A percentile compares a stretch with the other conserved stretches of the same genome.
phyloP scores from a whole-genome alignment of 1,284 basidiomycete species.

The Bjerkandera adusta region DNA sequence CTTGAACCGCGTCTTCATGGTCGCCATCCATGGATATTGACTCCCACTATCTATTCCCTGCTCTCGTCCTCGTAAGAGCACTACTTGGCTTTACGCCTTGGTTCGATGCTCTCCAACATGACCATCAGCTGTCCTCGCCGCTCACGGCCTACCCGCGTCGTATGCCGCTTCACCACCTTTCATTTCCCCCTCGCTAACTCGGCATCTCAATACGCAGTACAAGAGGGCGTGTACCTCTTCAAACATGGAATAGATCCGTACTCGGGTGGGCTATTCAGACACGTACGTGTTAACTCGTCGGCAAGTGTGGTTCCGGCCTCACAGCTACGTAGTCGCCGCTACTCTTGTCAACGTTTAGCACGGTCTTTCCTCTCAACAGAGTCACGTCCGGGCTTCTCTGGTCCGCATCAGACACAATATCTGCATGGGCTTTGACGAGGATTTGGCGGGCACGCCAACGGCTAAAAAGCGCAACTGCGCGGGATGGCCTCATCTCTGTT shows the following conservation, averaged over 20 bases:
- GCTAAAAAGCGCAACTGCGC: slow-evolving; percentile 35
- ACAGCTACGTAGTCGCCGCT: slow-evolving; percentile 67
- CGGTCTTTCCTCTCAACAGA: slow-evolving; percentile 53
- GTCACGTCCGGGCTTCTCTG: slow-evolving; percentile 59
- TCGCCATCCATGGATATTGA: slow-evolving; percentile 20
- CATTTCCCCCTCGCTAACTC: not conserved
- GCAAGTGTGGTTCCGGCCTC: slow-evolving; percentile 8
- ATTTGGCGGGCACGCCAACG: slow-evolving; percentile 66
- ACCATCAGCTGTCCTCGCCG: slow-evolving; percentile 81
- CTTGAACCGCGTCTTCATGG: no score
- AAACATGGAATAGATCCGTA: slow-evolving; percentile 79
- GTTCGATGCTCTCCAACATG: slow-evolving; percentile 47
- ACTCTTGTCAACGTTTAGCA: slow-evolving; percentile 75
- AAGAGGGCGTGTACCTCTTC: slow-evolving; percentile 83
- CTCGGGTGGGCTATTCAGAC: slow-evolving; percentile 78
- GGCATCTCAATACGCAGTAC: slow-evolving; percentile 51
- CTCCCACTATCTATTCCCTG: slow-evolving; percentile 30
- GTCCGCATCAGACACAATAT: slow-evolving; percentile 65
- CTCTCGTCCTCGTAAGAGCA: slow-evolving; percentile 44
- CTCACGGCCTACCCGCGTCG: slow-evolving; percentile 69
- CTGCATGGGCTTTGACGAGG: slow-evolving; percentile 63
- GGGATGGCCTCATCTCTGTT: slow-evolving; percentile 58
- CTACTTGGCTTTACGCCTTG: slow-evolving; percentile 49
- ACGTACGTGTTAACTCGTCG: slow-evolving; percentile 50
- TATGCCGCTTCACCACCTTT: slow-evolving; percentile 32